Evolutionary conservation across 495 filamentous ascomycete species (phyloP), one percentile per base, ranked within the genome.

Genomic region (Penicillium simplicissimum): DNA sequence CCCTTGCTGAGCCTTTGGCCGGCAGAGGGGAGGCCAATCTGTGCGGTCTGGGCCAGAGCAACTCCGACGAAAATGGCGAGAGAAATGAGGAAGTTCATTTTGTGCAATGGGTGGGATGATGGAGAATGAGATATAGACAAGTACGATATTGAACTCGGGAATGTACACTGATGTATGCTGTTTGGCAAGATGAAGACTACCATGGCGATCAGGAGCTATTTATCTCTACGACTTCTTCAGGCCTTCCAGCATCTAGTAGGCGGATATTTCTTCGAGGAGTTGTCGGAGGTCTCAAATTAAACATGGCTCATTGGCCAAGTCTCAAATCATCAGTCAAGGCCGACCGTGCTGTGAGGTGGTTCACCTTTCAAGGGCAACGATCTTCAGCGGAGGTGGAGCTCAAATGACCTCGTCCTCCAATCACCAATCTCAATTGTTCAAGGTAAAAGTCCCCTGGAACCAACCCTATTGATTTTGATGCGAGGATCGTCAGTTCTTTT

Each of bases 1-100:
- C 71, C 74, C 0, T 67, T 59, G 8, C 37, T 21, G 47, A 76
- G 43, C 4, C 55, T 42, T 8, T 63, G 43, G 9, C 57, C 69
- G 4, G 53, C 63, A 1, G 45, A 48, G 11, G 92, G 92, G 7
- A 93, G 81, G 1, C 83, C 90, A 49, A 96, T 84, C 38, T 74
- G 71, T 8, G 87, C 89, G 33, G 80, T 87, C 49, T 88, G 87
- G 15, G 85, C 81, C 60, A 93, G 79, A 53, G 93, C 85, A 54
- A 59, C 59, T 40, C 66, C 61, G 14, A 59, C 61, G 23, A 78
- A 60, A 36, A 69, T 47, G 25, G 57, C 48, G n/a, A 73, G 48
- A 14, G 69, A 35, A 17, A 63, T 17, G 47, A 75, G 48, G 58
- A 57, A 65, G 55, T 72, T 69, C 73, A 74, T 74, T 54, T 31